A percentile compares a stretch with the other conserved stretches of the same genome.
Evolutionary conservation across 192 early-diverging fungal genomes (phyloP).

Genomic region (Phlyctochytrium arcticum): DNA sequence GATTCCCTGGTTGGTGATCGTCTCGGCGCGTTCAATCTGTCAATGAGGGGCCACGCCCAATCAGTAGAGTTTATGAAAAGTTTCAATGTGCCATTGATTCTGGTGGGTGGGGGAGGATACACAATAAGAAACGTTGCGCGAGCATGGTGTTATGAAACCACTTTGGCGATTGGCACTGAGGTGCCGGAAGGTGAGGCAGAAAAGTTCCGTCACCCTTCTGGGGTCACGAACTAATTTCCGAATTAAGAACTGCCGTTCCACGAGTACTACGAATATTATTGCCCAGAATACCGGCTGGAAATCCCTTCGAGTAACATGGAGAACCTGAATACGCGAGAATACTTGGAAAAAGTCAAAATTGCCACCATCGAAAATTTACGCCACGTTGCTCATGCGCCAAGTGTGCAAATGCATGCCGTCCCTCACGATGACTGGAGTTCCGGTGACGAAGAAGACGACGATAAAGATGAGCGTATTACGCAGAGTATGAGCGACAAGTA

Average conservation of each 20-base stretch:
- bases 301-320: constrained; percentile 78
- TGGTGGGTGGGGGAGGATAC: constrained; percentile 96
- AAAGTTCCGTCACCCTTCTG: neutral
- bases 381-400: constrained; percentile 86
- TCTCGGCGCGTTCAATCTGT: constrained; percentile 92
- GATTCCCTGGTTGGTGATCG: constrained; percentile 94
- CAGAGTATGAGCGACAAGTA: constrained; percentile 62
- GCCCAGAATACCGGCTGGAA: constrained; percentile 51
- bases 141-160: constrained; percentile 94
- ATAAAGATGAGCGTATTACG: constrained; percentile 43
- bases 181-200: constrained; percentile 51
- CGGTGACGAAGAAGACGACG: constrained; percentile 70
- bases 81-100: constrained; percentile 86
- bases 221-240: neutral
- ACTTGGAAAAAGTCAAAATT: constrained; percentile 64
- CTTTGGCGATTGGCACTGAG: constrained; percentile 69
- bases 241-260: constrained; percentile 57
- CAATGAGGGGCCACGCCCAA: constrained; percentile 89
- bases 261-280: constrained; percentile 60
- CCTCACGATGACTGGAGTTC: constrained; percentile 66
- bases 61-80: constrained; percentile 90
- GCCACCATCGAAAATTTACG: constrained; percentile 82
- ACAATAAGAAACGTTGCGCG: constrained; percentile 84
- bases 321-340: constrained; percentile 86
- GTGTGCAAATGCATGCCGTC: constrained; percentile 91